phyloP scores from a whole-genome alignment of 1,139 yeast genomes.

The Casaregolazyma suthepensis region DNA sequence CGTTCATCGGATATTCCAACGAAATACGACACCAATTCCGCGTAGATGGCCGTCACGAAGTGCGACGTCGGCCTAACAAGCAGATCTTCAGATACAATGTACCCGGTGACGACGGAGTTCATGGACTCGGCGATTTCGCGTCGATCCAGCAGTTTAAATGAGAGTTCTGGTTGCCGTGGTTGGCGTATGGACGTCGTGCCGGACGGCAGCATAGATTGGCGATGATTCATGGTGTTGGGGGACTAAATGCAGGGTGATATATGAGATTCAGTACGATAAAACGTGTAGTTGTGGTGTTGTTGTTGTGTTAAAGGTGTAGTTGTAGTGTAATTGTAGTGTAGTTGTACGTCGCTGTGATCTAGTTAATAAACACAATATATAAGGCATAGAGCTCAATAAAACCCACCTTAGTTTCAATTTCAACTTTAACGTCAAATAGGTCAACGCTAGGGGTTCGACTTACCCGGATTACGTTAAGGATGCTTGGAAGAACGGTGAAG shows the following conservation, averaged over 20 bases:
- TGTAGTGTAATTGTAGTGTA: background rate
- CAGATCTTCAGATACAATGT: conserved; percentile 30
- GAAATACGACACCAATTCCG: conserved; percentile 66
- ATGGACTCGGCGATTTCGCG: conserved; percentile 59
- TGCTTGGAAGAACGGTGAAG: background rate
- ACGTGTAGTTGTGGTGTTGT: background rate
- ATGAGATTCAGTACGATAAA: no score
- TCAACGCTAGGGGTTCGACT: background rate
- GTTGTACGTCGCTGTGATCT: background rate
- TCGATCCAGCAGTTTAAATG: conserved; percentile 62
- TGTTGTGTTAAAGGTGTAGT: background rate
- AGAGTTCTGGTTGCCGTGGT: conserved; percentile 13
- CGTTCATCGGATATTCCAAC: conserved; percentile 52
- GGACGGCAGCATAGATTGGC: conserved; percentile 6
- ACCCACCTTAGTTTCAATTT: background rate
- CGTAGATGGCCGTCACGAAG: conserved; percentile 56
- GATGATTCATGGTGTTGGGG: background rate
- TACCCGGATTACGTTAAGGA: background rate
- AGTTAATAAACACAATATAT: background rate
- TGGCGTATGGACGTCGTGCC: conserved; percentile 19
- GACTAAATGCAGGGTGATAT: background rate
- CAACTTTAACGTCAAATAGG: background rate
- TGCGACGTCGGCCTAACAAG: conserved; percentile 60
- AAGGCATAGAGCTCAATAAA: background rate
- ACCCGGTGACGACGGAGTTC: conserved; percentile 33